Conservation (phyloP, 2,329 filamentous ascomycete genomes). For the Balansia obtecta region DNA sequence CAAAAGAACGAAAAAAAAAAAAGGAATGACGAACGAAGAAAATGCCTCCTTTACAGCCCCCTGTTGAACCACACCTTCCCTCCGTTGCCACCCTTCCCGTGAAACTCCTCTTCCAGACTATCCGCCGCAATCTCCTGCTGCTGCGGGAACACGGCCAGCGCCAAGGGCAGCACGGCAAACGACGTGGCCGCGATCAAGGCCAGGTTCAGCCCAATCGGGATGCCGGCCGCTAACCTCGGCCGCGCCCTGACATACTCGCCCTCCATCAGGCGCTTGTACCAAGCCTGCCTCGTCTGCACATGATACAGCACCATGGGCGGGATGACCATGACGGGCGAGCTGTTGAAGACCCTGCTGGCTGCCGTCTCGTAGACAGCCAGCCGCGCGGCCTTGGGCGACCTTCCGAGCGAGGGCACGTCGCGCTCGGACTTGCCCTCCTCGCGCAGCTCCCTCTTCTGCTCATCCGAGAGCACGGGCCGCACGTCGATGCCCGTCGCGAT, state of each 20-base stretch:
- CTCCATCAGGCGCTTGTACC: conserved; percentile 32
- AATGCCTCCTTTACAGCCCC: conserved; percentile 54
- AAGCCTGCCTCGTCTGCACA: conserved; percentile 47
- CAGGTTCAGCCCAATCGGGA: conserved; percentile 70
- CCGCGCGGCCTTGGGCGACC: conserved; percentile 76
- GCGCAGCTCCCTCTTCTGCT: conserved; percentile 47
- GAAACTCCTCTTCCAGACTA: conserved; percentile 76
- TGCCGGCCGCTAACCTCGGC: conserved; percentile 45
- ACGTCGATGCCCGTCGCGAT: conserved; percentile 89
- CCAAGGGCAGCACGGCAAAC: conserved; percentile 77
- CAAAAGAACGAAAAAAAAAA: neutral
- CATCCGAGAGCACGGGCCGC: conserved; percentile 65
- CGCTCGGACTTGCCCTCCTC: conserved; percentile 49
- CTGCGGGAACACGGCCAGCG: conserved; percentile 86
- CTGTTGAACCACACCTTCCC: conserved; percentile 94
- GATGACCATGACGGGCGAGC: conserved; percentile 93
- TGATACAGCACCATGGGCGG: conserved; percentile 77
- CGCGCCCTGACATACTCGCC: conserved; percentile 68
- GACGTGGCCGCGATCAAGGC: conserved; percentile 78
- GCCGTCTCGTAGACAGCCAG: conserved; percentile 90
- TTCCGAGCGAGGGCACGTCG: conserved; percentile 63
- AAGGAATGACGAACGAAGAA: neutral
- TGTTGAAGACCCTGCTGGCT: conserved; percentile 80
- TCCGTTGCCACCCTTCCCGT: conserved; percentile 61
- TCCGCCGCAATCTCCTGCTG: conserved; percentile 68